phyloP scores from a whole-genome alignment of 441 rosid genomes.

The Croton setiger region DNA sequence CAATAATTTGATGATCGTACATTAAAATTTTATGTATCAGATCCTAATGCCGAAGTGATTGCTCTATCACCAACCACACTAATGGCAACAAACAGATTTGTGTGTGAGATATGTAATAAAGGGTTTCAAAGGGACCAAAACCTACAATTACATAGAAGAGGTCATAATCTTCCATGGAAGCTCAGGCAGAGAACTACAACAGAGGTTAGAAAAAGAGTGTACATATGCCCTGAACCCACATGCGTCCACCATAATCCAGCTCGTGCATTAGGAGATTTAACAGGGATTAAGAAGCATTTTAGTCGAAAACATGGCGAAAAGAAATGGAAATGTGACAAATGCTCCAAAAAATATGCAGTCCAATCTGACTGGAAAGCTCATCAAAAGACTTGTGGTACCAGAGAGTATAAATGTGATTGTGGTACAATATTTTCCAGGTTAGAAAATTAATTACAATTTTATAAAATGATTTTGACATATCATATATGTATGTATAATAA shows the following conservation, averaged over 20 bases:
- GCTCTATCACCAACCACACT: conserved; percentile 48
- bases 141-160: conserved; percentile 41
- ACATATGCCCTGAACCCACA: conserved; percentile 46
- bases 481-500: neutral
- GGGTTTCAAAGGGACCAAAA: conserved; percentile 37
- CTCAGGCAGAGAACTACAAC: conserved; percentile 40
- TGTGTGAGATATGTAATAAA: conserved; percentile 43
- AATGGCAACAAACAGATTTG: conserved; percentile 52
- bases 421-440: conserved; percentile 57
- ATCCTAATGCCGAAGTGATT: conserved; percentile 46
- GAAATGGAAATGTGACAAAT: conserved; percentile 47
- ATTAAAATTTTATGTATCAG: conserved; percentile 16
- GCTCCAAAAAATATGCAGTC: conserved; percentile 49
- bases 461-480: neutral
- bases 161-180: conserved; percentile 49
- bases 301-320: conserved; percentile 49
- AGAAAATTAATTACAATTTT: neutral
- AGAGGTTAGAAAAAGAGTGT: conserved; percentile 43
- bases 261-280: conserved; percentile 47
- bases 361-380: conserved; percentile 61
- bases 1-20: neutral
- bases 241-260: conserved; percentile 51
- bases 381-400: conserved; percentile 48
- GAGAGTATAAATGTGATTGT: conserved; percentile 51
- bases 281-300: conserved; percentile 52